Evolutionary conservation across 176 grass and related monocot species (phyloP).

Genomic region (Poa pratensis): DNA sequence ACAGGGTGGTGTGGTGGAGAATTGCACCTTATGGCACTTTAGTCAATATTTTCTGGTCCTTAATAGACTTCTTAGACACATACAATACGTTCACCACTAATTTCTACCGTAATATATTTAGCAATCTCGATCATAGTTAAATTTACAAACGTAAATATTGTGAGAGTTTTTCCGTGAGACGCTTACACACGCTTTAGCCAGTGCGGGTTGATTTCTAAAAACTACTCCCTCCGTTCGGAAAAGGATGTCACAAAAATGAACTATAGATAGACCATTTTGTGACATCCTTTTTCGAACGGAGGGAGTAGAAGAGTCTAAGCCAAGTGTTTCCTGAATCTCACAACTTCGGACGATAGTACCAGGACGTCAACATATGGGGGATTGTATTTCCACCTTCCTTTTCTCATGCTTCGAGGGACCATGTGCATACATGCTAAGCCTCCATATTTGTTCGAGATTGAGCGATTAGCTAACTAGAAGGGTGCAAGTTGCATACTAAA

Average conservation of each 20-base stretch:
- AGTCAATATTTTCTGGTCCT: not conserved
- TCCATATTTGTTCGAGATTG: not conserved
- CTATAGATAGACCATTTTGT: no score
- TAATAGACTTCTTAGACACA: not conserved
- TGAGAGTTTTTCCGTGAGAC: not conserved
- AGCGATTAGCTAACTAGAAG: not conserved
- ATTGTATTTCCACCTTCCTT: not conserved
- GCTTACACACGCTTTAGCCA: no score
- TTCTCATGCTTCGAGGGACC: conserved; percentile 36
- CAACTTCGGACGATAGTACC: no score
- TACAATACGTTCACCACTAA: not conserved
- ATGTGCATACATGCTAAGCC: conserved; percentile 26
- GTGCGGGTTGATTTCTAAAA: no score
- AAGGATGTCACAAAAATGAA: no score
- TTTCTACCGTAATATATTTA: not conserved
- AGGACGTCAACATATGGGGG: no score
- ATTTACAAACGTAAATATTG: not conserved
- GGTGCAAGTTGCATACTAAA: not conserved
- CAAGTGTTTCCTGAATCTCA: no score
- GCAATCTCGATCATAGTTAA: not conserved
- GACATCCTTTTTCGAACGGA: no score
- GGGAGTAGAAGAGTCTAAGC: no score
- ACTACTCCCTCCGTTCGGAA: no score
- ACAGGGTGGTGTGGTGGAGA: conserved; percentile 41
- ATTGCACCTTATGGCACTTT: conserved; percentile 19